Conservation (phyloP, 2,329 filamentous ascomycete genomes). For the Leptographium procerum region DNA sequence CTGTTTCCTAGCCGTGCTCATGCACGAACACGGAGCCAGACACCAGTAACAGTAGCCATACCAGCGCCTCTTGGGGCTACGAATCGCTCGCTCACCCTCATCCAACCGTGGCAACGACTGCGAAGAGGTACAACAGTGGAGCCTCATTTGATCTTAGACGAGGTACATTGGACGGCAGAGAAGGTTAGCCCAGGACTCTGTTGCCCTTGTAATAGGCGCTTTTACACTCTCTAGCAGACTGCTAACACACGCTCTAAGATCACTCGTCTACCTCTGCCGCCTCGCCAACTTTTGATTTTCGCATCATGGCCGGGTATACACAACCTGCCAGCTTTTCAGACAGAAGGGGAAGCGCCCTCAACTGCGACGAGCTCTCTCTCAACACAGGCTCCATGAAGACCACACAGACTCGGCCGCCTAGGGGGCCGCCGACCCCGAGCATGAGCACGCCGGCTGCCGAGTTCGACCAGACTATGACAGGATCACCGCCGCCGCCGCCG, state of each 20-base stretch:
- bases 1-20: neutral
- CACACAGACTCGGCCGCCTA: constrained; percentile 33
- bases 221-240: neutral
- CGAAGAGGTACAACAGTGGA: neutral
- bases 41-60: neutral
- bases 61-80: neutral
- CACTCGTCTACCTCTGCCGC: neutral
- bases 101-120: neutral
- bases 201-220: neutral
- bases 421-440: constrained; percentile 54
- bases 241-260: neutral
- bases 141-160: neutral
- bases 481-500: constrained; percentile 52
- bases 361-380: constrained; percentile 44
- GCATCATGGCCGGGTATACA: constrained; percentile 30
- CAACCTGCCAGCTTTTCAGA: constrained; percentile 50
- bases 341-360: constrained; percentile 45
- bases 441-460: constrained; percentile 51
- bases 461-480: constrained; percentile 49
- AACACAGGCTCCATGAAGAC: constrained; percentile 39
- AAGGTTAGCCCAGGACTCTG: neutral
- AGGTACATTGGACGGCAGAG: neutral
- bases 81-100: neutral
- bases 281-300: neutral
- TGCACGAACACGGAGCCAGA: neutral